Base-by-base conservation (phyloP, 495 filamentous ascomycete species). In the Penicillium daleae region DNA sequence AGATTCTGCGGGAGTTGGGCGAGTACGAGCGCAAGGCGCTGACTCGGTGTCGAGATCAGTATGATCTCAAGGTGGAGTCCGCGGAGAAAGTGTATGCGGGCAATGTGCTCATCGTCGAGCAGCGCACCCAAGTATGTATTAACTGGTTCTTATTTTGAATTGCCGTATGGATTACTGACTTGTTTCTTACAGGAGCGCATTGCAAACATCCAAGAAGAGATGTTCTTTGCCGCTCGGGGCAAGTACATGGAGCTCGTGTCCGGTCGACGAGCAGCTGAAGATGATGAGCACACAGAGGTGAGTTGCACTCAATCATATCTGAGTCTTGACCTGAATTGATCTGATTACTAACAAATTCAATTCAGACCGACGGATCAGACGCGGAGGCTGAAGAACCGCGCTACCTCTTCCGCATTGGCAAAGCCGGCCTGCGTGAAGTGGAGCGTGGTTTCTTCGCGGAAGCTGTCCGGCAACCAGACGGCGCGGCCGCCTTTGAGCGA, bases 261-360 rank as follows among this genome's bases (percentile, higher is more conserved):
- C 59, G 76, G 77, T 21, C 74, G 70, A 19, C 72, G 71, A 31
- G 76, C 72, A n/a, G 79, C 76, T 4, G 79, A 80, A 55, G 79
- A 82, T 56, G 79, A 82, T 59, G 78, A 82, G 54, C 79, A 82
- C 57, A 82, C 79, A 6, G 79, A 82, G 69, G 78, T 78, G 65
- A 62, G 67, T 55, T 32, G 7, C 4, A 31, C n/a, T n/a, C n/a
- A n/a, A n/a, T n/a, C n/a, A n/a, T n/a, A n/a, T n/a, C n/a, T n/a
- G n/a, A n/a, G n/a, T n/a, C n/a, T n/a, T n/a, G n/a, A n/a, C n/a
- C n/a, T n/a, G n/a, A n/a, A 21, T 22, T 21, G 6, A 44, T 10
- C 4, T 21, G 10, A 32, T 54, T 49, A 32, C 66, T 69, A 59
- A 66, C 54, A 32, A 49, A 49, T 31, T 39, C 33, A 7, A 19